Percentiles rank a stretch among this genome's conserved stretches.
Evolutionary conservation across 768 basidiomycete genomes (phyloP).

Genomic region (Filobasidium wieringae): DNA sequence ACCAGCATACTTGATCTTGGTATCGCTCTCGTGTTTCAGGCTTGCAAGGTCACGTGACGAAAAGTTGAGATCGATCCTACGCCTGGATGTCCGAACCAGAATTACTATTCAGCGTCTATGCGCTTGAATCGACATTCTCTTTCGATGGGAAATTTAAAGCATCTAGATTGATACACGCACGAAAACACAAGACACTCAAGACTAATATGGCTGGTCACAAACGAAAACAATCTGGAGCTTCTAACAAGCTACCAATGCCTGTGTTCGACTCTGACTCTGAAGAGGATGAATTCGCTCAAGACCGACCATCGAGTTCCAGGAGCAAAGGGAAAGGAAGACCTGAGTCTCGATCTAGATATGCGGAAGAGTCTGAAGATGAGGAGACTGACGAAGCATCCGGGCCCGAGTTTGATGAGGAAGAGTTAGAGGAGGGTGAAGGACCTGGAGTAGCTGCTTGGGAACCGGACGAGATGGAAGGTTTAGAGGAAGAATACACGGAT

Average conservation of each 20-base stretch:
- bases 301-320: slow-evolving; percentile 11
- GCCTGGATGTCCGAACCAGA: no score
- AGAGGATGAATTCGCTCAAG: slow-evolving; percentile 33
- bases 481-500: slow-evolving; percentile 19
- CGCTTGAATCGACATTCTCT: no score
- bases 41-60: no score
- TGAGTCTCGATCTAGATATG: slow-evolving; percentile 13
- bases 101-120: no score
- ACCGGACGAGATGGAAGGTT: slow-evolving; percentile 24
- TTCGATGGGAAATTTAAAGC: no score
- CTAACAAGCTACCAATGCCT: slow-evolving; percentile 1
- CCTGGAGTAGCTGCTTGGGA: slow-evolving; percentile 19
- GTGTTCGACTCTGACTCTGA: slow-evolving; percentile 30
- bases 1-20: no score
- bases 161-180: no score
- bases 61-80: no score
- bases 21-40: no score
- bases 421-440: slow-evolving; percentile 18
- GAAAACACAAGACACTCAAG: no score
- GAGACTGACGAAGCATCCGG: slow-evolving; percentile 9
- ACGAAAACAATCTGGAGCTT: not conserved
- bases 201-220: not conserved
- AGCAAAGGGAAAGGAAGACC: slow-evolving; percentile 4
- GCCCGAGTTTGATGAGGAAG: not conserved
- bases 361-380: slow-evolving; percentile 17